Evolutionary conservation across 2,329 filamentous ascomycete genomes (phyloP), one percentile per base, ranked within the genome.

Genomic region (Epichloe aotearoae): DNA sequence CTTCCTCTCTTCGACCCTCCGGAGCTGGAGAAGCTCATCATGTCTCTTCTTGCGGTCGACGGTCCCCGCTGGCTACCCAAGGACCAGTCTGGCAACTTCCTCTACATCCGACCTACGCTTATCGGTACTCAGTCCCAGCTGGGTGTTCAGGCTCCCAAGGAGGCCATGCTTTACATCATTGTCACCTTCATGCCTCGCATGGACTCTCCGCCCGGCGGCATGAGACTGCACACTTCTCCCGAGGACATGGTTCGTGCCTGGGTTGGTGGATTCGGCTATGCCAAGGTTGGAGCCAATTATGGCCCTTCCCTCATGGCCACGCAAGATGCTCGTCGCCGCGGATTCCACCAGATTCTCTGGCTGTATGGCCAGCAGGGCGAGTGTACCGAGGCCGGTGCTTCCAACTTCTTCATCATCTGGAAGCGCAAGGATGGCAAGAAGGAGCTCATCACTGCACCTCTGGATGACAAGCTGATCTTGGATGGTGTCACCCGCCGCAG

Each of bases 251-350:
- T 95, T 52, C 84, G 90, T 57, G 89, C 90, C 12, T 96, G 90
- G 90, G 88, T 88, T 19, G 90, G 90, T 54, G 90, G 91, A 10
- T 95, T 94, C 65, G 90, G 90, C 1, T 90, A 85, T 63, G 88
- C 89, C 54, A 96, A 96, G 70, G 79, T 96, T 36, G 90, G 90
- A 50, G 90, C 90, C 54, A 96, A 95, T 73, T 96, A 95, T 66
- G 90, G 90, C 0, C 90, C 90, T 17, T 83, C 80, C 19, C 75
- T 96, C 50, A 74, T 88, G 50, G 86, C 88, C 3, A 89, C 89
- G 46, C 76, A 76, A 17, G 85, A 90, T 66, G 90, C 90, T 3
- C 73, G 82, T 51, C 72, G 71, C 11, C 70, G 78, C 40, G 90
- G 91, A 0, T 96, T 82, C 68, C 80, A 91, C 62, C 91, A 96